These are phyloP conservation scores for Phaeosphaeriaceae sp. DNA, from an alignment of 2,329 filamentous ascomycete species.

Conservation along the genomic window DNA sequence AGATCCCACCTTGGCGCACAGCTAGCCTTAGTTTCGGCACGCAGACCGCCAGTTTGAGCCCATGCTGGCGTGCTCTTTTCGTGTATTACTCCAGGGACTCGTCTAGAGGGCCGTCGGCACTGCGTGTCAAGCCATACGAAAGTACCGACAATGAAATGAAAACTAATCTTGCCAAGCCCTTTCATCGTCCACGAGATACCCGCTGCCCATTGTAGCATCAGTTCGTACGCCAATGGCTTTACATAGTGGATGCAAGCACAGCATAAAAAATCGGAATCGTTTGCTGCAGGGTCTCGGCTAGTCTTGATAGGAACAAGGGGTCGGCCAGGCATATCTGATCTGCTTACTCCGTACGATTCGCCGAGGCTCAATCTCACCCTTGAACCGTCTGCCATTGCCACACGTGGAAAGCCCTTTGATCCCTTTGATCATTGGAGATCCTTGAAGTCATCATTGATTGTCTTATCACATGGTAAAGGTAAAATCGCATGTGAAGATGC, in stretches of 20 bases:
- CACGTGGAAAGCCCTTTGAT: too few species aligned
- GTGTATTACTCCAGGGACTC: constrained; percentile 11
- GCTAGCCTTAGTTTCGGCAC: constrained; percentile 18
- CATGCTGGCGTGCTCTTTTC: constrained; percentile 24
- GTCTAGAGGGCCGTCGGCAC: constrained; percentile 17
- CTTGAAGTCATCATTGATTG: too few species aligned
- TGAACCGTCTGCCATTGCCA: too few species aligned
- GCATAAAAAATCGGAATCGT: constrained; percentile 1
- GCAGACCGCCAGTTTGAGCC: constrained; percentile 41
- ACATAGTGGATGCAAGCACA: neutral
- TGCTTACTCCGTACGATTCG: neutral
- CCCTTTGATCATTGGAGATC: too few species aligned
- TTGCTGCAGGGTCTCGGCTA: constrained; percentile 4
- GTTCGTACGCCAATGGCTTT: neutral
- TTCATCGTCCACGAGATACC: neutral
- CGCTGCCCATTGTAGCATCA: neutral
- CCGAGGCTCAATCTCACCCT: neutral
- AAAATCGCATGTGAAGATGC: neutral
- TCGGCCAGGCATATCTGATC: constrained; percentile 1
- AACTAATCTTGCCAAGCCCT: neutral
- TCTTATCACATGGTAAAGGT: neutral
- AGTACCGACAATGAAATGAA: too few species aligned
- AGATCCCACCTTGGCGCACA: constrained; percentile 30
- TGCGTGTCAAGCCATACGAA: neutral
- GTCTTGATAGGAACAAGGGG: neutral